Conservation (phyloP, 257 asterid genomes). For the Ligustrum vulgare region DNA sequence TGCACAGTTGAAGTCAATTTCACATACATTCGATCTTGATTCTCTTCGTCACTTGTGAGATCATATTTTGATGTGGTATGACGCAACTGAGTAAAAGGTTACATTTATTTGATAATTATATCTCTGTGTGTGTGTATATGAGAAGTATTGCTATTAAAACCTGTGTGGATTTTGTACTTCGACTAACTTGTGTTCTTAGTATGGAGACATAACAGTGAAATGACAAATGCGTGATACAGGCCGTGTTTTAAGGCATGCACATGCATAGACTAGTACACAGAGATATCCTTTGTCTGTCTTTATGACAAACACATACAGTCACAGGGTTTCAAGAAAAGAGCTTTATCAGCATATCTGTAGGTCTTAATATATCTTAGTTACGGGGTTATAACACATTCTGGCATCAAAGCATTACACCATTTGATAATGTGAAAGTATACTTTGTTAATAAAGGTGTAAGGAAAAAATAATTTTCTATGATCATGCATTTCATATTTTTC, state of each 20-base stretch:
- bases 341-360: neutral
- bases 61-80: neutral
- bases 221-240: neutral
- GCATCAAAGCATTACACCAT: neutral
- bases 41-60: slow-evolving; percentile 7
- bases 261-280: neutral
- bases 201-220: neutral
- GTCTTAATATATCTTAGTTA: neutral
- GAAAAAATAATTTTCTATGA: slow-evolving; percentile 17
- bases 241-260: neutral
- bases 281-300: neutral
- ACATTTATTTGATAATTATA: no score
- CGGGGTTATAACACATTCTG: neutral
- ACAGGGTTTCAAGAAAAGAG: neutral
- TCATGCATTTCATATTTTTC: slow-evolving; percentile 28
- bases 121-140: neutral
- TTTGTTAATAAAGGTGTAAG: neutral
- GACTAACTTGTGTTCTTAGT: neutral
- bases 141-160: neutral
- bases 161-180: slow-evolving; percentile 5
- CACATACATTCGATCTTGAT: slow-evolving; percentile 1
- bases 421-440: neutral
- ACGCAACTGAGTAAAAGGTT: neutral
- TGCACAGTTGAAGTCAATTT: neutral
- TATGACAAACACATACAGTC: neutral